phyloP scores from a whole-genome alignment of 257 asterid genomes.

The Cynanchum wilfordii region DNA sequence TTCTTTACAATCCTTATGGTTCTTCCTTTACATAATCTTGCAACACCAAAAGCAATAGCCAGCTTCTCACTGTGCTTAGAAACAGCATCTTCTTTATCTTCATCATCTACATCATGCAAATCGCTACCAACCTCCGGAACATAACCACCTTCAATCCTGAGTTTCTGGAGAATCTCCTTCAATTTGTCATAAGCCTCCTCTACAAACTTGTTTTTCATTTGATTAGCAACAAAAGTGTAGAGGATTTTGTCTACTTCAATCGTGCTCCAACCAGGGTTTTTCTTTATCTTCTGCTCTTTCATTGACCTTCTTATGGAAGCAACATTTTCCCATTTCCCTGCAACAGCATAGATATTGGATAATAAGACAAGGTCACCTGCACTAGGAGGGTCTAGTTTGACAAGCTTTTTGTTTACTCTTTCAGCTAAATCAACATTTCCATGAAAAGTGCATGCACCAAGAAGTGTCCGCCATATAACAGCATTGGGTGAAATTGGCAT shows the following conservation, averaged over 20 bases:
- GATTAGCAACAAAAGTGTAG: conserved; percentile 48
- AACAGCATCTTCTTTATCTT: conserved; percentile 58
- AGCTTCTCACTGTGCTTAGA: conserved; percentile 65
- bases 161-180: conserved; percentile 40
- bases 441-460: conserved; percentile 78
- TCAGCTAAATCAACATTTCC: conserved; percentile 67
- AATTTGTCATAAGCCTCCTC: conserved; percentile 52
- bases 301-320: conserved; percentile 51
- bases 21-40: conserved; percentile 35
- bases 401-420: conserved; percentile 50
- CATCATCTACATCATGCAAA: conserved; percentile 55
- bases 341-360: conserved; percentile 71
- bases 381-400: conserved; percentile 59
- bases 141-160: conserved; percentile 53
- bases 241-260: conserved; percentile 51
- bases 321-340: conserved; percentile 72
- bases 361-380: conserved; percentile 62
- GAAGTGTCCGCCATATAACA: conserved; percentile 82
- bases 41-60: conserved; percentile 66
- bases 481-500: conserved; percentile 70
- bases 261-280: conserved; percentile 80
- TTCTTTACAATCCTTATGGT: conserved; percentile 56
- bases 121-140: conserved; percentile 43
- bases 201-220: conserved; percentile 23
- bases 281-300: conserved; percentile 45